Evolutionary conservation across 2,329 filamentous ascomycete genomes (phyloP).

Genomic region (Capronia americana): DNA sequence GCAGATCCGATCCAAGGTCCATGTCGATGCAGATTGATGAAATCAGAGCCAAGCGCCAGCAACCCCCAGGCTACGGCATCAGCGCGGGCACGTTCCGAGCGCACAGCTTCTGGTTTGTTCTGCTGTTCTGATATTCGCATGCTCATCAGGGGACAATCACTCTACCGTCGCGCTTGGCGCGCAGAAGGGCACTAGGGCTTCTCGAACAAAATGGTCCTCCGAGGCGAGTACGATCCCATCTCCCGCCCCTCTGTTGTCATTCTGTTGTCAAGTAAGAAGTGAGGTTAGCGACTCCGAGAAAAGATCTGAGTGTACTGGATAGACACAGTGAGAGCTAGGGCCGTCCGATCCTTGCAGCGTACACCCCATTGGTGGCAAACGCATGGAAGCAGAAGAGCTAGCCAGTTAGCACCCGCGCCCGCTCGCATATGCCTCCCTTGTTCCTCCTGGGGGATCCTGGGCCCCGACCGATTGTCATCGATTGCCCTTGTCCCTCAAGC

Average conservation of each 20-base stretch:
- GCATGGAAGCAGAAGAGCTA: not conserved
- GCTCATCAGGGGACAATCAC: not conserved
- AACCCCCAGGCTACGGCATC: constrained; percentile 6
- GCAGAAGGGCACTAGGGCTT: constrained; percentile 21
- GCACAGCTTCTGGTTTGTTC: constrained; percentile 26
- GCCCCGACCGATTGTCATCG: constrained; percentile 9
- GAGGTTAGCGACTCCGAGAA: not conserved
- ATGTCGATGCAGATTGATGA: constrained; percentile 5
- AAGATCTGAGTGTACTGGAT: not conserved
- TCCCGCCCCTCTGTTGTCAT: not conserved
- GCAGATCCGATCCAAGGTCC: constrained; percentile 12
- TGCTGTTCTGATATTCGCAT: not conserved
- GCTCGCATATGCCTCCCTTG: constrained; percentile 7
- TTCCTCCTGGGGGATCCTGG: constrained; percentile 10
- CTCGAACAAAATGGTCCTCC: constrained; percentile 29
- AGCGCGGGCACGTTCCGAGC: constrained; percentile 24
- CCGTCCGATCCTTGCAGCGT: constrained; percentile 9
- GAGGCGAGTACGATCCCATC: constrained; percentile 18
- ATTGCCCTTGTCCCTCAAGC: constrained; percentile 3
- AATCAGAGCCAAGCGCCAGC: constrained; percentile 13
- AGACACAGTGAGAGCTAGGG: constrained; percentile 10
- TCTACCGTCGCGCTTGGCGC: constrained; percentile 20
- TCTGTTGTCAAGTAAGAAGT: not conserved
- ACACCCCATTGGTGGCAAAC: constrained; percentile 10
- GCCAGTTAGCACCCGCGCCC: not conserved